These are phyloP conservation scores for Taxillus chinensis DNA, from an alignment of 164 flowering plant species.

Conservation along the genomic window DNA sequence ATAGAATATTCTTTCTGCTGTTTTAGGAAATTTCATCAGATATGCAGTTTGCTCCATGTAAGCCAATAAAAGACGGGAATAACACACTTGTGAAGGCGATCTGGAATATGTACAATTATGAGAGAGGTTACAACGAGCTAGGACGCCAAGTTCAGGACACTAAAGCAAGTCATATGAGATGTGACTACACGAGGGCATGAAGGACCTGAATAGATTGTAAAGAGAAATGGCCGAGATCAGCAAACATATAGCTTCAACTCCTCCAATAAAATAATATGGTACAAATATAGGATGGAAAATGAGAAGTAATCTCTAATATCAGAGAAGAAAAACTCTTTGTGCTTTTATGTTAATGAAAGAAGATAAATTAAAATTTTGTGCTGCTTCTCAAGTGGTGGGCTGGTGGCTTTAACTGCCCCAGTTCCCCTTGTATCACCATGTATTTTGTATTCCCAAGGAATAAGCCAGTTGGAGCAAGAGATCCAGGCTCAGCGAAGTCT, in stretches of 20 bases:
- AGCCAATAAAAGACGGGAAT: conserved; percentile 92
- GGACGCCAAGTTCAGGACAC: not conserved
- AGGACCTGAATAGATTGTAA: conserved; percentile 77
- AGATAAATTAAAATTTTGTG: too few species aligned
- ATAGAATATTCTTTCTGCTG: conserved; percentile 65
- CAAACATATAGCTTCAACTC: conserved; percentile 98
- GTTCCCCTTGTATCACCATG: conserved; percentile 41
- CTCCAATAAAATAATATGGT: conserved; percentile 28
- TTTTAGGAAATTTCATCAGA: conserved; percentile 52
- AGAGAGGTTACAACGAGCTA: not conserved
- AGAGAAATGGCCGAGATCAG: conserved; percentile 95
- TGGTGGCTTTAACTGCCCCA: too few species aligned
- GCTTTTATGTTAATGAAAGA: too few species aligned
- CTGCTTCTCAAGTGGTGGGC: too few species aligned
- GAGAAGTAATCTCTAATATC: too few species aligned
- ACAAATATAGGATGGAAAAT: not conserved
- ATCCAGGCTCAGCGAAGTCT: conserved; percentile 45
- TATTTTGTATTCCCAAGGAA: conserved; percentile 32
- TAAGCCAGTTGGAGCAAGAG: conserved; percentile 44
- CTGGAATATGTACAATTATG: conserved; percentile 24
- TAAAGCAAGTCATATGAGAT: not conserved
- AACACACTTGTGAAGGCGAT: conserved; percentile 85
- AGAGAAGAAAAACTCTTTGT: too few species aligned
- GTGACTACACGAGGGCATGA: not conserved
- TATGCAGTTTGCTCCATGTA: conserved; percentile 97